Conservation (phyloP, 208 protist genomes). For the Trypanosoma lewisi region DNA sequence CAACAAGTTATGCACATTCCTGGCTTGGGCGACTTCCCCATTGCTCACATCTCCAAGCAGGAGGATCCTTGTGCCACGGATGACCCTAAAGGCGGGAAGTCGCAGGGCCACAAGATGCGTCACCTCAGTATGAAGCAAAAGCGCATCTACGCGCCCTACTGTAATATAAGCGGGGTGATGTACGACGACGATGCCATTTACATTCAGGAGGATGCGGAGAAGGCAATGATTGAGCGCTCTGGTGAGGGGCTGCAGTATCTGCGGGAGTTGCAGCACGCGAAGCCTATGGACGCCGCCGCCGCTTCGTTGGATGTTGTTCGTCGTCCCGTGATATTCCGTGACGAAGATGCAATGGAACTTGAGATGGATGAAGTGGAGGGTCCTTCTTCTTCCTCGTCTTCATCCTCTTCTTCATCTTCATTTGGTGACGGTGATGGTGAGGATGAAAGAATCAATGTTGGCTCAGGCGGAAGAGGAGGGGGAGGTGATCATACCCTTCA, state of each 20-base stretch:
- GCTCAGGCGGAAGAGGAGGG: background rate
- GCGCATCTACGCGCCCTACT: slow-evolving; percentile 98
- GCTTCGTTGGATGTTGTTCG: slow-evolving; percentile 59
- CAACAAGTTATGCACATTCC: slow-evolving; percentile 95
- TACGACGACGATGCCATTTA: slow-evolving; percentile 99
- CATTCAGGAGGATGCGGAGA: slow-evolving; percentile 90
- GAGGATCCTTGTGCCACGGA: slow-evolving; percentile 96
- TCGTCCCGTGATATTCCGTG: slow-evolving; percentile 70
- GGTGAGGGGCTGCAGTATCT: slow-evolving; percentile 82
- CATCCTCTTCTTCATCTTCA: slow-evolving; percentile 8
- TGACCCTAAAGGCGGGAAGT: slow-evolving; percentile 26
- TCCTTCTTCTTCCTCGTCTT: slow-evolving; percentile 15
- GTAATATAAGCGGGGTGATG: slow-evolving; percentile 96
- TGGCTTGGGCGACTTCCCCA: slow-evolving; percentile 97
- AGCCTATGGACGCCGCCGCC: slow-evolving; percentile 67
- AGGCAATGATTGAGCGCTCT: slow-evolving; percentile 71
- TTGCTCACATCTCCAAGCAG: slow-evolving; percentile 86
- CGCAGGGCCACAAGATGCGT: slow-evolving; percentile 81
- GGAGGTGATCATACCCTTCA: slow-evolving; percentile 14
- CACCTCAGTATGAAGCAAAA: slow-evolving; percentile 93
- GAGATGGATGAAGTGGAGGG: slow-evolving; percentile 53
- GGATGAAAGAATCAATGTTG: slow-evolving; percentile 18
- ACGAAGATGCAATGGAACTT: slow-evolving; percentile 86
- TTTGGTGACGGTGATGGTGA: slow-evolving; percentile 54
- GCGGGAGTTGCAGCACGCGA: slow-evolving; percentile 69